A percentile compares a stretch with the other conserved stretches of the same genome.
phyloP scores from a whole-genome alignment of 129 eudicot genomes.

The Ambrosia trifida region DNA sequence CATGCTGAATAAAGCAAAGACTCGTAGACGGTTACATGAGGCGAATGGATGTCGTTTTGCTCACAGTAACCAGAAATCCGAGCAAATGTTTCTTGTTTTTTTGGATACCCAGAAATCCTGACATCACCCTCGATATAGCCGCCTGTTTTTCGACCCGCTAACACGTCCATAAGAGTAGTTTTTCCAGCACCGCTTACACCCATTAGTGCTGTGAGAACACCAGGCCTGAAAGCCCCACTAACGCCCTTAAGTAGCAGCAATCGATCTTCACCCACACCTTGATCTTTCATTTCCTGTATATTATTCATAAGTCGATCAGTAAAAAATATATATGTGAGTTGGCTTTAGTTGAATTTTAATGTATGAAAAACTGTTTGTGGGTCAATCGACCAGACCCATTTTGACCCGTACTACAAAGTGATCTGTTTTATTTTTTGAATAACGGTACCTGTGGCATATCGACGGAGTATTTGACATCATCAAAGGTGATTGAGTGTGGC shows the following conservation, averaged over 20 bases:
- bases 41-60: conserved; percentile 91
- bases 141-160: conserved; percentile 89
- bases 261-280: conserved; percentile 61
- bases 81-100: conserved; percentile 82
- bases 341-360: too few species aligned
- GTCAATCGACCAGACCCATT: too few species aligned
- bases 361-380: too few species aligned
- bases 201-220: conserved; percentile 90
- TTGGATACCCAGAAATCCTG: conserved; percentile 74
- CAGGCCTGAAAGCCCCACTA: conserved; percentile 86
- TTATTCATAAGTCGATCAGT: conserved; percentile 14
- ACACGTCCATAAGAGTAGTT: conserved; percentile 90
- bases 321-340: background rate
- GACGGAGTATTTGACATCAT: conserved; percentile 71
- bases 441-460: conserved; percentile 91
- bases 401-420: too few species aligned
- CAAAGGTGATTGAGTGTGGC: conserved; percentile 78
- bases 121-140: conserved; percentile 75
- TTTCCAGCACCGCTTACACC: conserved; percentile 97
- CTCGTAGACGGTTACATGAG: conserved; percentile 80
- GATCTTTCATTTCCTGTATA: conserved; percentile 80
- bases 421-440: background rate
- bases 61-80: conserved; percentile 90
- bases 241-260: conserved; percentile 72
- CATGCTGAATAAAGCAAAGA: conserved; percentile 82